Evolutionary conservation across 768 basidiomycete species (phyloP).

Genomic region (Paxillus rubicundulus): DNA sequence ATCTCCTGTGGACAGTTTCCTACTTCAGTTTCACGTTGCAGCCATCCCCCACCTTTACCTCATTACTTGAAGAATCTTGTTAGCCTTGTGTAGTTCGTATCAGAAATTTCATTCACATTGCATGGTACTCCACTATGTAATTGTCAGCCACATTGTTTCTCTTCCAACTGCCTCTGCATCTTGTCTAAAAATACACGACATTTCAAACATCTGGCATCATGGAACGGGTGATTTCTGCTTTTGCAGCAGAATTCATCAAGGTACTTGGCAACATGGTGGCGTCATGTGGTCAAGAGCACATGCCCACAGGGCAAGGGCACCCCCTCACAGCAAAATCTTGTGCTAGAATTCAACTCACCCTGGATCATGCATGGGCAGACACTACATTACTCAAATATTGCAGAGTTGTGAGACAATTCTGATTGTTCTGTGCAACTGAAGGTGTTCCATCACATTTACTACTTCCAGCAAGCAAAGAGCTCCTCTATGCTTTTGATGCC

Average conservation of each 20-base stretch:
- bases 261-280: not conserved
- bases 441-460: conserved; percentile 5
- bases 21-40: conserved; percentile 6
- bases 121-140: not conserved
- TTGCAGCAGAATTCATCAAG: not conserved
- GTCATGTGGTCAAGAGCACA: conserved; percentile 13
- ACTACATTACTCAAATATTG: conserved; percentile 6
- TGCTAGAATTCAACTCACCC: no score
- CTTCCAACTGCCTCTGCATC: no score
- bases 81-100: not conserved
- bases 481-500: conserved; percentile 31
- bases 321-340: no score
- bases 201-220: no score
- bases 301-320: no score
- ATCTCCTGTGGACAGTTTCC: conserved; percentile 38
- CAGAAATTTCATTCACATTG: not conserved
- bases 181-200: no score
- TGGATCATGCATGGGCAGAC: not conserved
- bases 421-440: conserved; percentile 18
- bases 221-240: not conserved
- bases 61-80: not conserved
- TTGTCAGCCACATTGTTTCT: not conserved
- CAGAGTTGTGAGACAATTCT: conserved; percentile 2
- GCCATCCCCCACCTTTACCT: conserved; percentile 1
- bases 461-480: conserved; percentile 28